Conservation (phyloP, 164 flowering plant genomes). For the Echeveria elegans region DNA sequence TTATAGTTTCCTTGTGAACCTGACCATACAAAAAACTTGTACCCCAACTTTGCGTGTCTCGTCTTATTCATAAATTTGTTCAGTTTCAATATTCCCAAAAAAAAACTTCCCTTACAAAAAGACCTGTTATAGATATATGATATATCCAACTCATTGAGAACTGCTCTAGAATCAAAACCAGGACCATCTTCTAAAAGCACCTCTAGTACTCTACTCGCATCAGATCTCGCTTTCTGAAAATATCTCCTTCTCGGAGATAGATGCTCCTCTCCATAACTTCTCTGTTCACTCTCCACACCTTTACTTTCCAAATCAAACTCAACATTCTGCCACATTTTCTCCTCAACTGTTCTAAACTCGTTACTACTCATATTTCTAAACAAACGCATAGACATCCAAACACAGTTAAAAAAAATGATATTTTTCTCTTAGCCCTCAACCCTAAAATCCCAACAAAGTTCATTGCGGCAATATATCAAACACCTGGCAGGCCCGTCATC, state of each 20-base stretch:
- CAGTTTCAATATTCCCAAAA: conserved; percentile 40
- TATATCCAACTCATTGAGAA: conserved; percentile 36
- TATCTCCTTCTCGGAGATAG: conserved; percentile 18
- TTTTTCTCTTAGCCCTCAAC: conserved; percentile 13
- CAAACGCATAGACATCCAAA: conserved; percentile 20
- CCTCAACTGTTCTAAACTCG: conserved; percentile 25
- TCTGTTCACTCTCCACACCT: neutral
- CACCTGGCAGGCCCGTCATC: conserved; percentile 17
- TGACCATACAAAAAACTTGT: conserved; percentile 78
- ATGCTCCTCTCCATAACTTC: neutral
- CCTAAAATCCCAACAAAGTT: conserved; percentile 22
- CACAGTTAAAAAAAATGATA: conserved; percentile 7
- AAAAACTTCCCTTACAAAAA: conserved; percentile 67
- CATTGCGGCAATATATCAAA: conserved; percentile 20
- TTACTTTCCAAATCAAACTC: conserved; percentile 16
- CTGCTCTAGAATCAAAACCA: conserved; percentile 53
- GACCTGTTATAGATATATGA: conserved; percentile 42
- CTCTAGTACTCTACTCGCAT: conserved; percentile 41
- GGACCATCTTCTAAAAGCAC: conserved; percentile 63
- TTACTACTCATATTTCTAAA: conserved; percentile 13
- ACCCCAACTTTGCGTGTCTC: too few relatives aligned
- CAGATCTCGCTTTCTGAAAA: conserved; percentile 21
- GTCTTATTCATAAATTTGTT: too few relatives aligned
- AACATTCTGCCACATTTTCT: conserved; percentile 18
- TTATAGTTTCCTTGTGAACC: conserved; percentile 43